A percentile compares a stretch with the other conserved stretches of the same genome.
These are phyloP conservation scores for Daldinia concentrica DNA, from an alignment of 495 filamentous ascomycete species.

Conservation along the genomic window DNA sequence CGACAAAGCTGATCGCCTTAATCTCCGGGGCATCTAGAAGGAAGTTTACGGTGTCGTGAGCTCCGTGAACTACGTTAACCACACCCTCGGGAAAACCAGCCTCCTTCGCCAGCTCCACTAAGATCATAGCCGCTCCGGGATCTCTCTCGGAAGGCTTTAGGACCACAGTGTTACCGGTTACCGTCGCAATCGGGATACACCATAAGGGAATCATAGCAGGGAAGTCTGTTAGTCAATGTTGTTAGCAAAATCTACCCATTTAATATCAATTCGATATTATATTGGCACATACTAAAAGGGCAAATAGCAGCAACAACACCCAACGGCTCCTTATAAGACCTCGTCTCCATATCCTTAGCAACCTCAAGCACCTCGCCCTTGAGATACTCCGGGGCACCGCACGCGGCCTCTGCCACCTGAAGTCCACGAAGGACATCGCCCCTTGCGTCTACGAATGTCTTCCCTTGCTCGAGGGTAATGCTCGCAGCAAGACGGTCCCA, in stretches of 20 bases:
- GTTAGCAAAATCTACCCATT: constrained; percentile 24
- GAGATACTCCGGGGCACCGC: constrained; percentile 91
- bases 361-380: constrained; percentile 96
- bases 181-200: constrained; percentile 93
- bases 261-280: neutral
- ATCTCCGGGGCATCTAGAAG: constrained; percentile 95
- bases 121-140: constrained; percentile 97
- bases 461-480: constrained; percentile 98
- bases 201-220: constrained; percentile 99
- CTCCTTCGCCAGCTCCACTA: constrained; percentile 89
- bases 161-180: constrained; percentile 93
- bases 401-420: constrained; percentile 96
- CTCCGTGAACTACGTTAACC: constrained; percentile 92
- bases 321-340: constrained; percentile 90
- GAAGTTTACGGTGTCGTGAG: constrained; percentile 92
- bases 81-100: constrained; percentile 95
- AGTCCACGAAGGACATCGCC: constrained; percentile 95
- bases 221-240: constrained; percentile 71
- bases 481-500: constrained; percentile 96
- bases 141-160: constrained; percentile 98
- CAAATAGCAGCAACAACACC: constrained; percentile 97
- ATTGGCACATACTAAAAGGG: constrained; percentile 83
- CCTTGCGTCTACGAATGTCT: constrained; percentile 95
- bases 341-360: constrained; percentile 98
- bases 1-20: constrained; percentile 98